These are phyloP conservation scores for Lanmaoa rubissima DNA, from an alignment of 768 basidiomycete genomes.

Conservation along the genomic window DNA sequence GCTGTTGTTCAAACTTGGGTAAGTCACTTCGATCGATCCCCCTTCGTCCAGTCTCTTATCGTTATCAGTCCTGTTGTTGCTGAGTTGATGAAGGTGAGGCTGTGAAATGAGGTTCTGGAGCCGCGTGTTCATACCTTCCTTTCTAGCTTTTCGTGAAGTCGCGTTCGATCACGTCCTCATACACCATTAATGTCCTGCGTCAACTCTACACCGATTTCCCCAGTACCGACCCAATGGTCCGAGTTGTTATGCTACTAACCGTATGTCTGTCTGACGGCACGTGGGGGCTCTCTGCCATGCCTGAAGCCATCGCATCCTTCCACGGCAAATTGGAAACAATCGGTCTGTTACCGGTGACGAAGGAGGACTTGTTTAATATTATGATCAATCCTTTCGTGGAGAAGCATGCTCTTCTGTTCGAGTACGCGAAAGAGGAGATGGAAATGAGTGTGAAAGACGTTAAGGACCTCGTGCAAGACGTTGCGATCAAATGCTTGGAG, in stretches of 20 bases:
- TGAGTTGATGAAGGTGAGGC: conserved; percentile 62
- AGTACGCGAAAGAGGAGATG: conserved; percentile 47
- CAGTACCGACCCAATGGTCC: conserved; percentile 54
- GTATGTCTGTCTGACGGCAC: conserved; percentile 47
- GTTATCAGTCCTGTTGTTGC: conserved; percentile 45
- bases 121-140: conserved; percentile 3
- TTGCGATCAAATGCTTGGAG: conserved; percentile 57
- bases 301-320: conserved; percentile 32
- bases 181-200: conserved; percentile 52
- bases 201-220: conserved; percentile 69
- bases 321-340: conserved; percentile 54
- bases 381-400: conserved; percentile 72
- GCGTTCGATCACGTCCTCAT: conserved; percentile 55
- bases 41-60: conserved; percentile 5
- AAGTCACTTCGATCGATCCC: conserved; percentile 23
- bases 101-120: not conserved
- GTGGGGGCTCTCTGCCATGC: conserved; percentile 27
- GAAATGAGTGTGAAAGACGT: conserved; percentile 44
- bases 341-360: conserved; percentile 53
- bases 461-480: conserved; percentile 52
- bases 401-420: conserved; percentile 47
- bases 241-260: conserved; percentile 71
- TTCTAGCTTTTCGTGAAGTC: conserved; percentile 66
- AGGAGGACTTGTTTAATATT: conserved; percentile 58
- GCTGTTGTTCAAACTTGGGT: conserved; percentile 69